Conservation (phyloP, 345 rosid genomes). For the Mangifera indica region DNA sequence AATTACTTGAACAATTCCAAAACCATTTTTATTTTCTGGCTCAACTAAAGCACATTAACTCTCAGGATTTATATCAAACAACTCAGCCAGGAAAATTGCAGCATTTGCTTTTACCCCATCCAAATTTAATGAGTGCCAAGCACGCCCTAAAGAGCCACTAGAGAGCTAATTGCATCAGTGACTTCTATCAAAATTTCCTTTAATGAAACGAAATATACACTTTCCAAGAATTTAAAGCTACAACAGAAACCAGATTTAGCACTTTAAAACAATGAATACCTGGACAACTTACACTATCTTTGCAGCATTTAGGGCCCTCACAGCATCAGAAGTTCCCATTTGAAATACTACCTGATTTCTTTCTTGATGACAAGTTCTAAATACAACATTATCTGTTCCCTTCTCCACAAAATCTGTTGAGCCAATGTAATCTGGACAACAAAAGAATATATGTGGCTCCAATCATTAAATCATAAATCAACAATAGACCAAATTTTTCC, state of each 20-base stretch:
- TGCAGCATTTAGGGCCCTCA: conserved; percentile 81
- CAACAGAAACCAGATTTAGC: too few relatives aligned
- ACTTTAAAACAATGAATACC: not conserved
- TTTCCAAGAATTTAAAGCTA: conserved; percentile 6
- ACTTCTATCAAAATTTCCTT: not conserved
- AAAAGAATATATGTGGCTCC: conserved; percentile 7
- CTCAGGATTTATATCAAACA: not conserved
- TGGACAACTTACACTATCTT: conserved; percentile 59
- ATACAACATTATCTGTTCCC: conserved; percentile 74
- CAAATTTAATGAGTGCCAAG: not conserved
- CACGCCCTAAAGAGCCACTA: not conserved
- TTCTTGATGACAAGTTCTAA: conserved; percentile 76
- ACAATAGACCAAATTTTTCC: not conserved
- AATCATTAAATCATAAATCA: not conserved
- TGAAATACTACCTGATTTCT: conserved; percentile 67
- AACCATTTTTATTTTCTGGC: not conserved
- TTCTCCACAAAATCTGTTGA: conserved; percentile 85
- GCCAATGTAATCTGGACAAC: conserved; percentile 49
- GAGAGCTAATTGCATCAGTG: not conserved
- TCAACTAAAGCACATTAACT: not conserved
- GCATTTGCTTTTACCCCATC: not conserved
- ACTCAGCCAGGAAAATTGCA: not conserved
- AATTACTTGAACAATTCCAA: conserved; percentile 2
- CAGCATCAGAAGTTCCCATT: conserved; percentile 95
- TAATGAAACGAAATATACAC: not conserved